Evolutionary conservation across 78 protist genomes (phyloP).

Genomic region (Polysphondylium violaceum): DNA sequence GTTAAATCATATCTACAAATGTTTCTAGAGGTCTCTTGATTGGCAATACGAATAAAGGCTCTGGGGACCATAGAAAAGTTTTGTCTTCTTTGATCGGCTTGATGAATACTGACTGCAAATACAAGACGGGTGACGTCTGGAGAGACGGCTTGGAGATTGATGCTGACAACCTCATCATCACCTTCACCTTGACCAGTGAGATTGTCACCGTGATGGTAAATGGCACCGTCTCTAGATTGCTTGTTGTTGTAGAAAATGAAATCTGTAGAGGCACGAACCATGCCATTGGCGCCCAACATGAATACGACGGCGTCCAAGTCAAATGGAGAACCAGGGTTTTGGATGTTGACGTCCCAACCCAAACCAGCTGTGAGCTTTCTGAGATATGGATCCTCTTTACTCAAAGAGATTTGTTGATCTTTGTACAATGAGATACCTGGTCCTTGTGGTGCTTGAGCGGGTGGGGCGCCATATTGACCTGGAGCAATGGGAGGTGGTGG

Average conservation of each 20-base stretch:
- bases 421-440: slow-evolving; percentile 42
- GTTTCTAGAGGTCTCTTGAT: slow-evolving; percentile 56
- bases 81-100: slow-evolving; percentile 65
- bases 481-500: slow-evolving; percentile 32
- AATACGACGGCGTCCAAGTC: slow-evolving; percentile 73
- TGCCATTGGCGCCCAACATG: slow-evolving; percentile 67
- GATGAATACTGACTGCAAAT: slow-evolving; percentile 60
- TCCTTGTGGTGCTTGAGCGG: slow-evolving; percentile 13
- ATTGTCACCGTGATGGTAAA: slow-evolving; percentile 71
- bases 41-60: slow-evolving; percentile 69
- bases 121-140: slow-evolving; percentile 55
- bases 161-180: slow-evolving; percentile 54
- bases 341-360: slow-evolving; percentile 74
- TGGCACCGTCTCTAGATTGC: slow-evolving; percentile 42
- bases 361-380: slow-evolving; percentile 37
- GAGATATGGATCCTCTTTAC: slow-evolving; percentile 58
- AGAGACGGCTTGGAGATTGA: slow-evolving; percentile 51
- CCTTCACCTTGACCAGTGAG: slow-evolving; percentile 77
- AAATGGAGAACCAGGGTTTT: slow-evolving; percentile 47
- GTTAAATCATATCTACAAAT: slow-evolving; percentile 64
- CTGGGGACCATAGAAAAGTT: slow-evolving; percentile 54
- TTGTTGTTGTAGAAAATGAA: slow-evolving; percentile 71
- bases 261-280: slow-evolving; percentile 40
- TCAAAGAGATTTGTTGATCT: slow-evolving; percentile 63
- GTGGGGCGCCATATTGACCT: slow-evolving; percentile 43